Evolutionary conservation across 441 rosid species (phyloP), one percentile per base, ranked within the genome.

Genomic region (Viola pubescens): DNA sequence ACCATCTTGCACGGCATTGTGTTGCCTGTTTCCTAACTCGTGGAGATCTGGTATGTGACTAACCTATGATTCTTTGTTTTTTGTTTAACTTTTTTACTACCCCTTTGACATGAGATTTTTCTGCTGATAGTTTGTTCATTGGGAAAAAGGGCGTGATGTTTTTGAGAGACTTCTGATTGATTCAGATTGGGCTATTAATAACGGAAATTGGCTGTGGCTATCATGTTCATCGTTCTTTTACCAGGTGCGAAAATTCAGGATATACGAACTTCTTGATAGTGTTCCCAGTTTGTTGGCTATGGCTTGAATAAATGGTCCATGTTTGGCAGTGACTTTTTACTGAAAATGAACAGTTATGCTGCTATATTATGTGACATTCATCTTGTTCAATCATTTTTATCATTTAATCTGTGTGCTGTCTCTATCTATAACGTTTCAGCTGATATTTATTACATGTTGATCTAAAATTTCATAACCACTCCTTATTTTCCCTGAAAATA

Each of bases 81-180:
- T 45, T 47, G 42, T 9, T 9, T 43, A 6, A 6, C 4, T 12
- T 59, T 2, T 16, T 46, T 16, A 8, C 53, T 54, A 49, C 48
- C 47, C 41, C 57, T 41, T 61, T 70, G 63, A 75, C 52, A 19
- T 67, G 71, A 64, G 57, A 60, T 41, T 11, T 64, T 63, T 74
- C 66, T 80, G 69, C 63, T 80, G 61, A 49, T 76, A 92, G 98
- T 92, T 92, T 79, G 78, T 86, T 59, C 97, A 92, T 38, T 92
- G 98, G 98, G 98, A 92, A 72, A 84, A 83, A 83, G 98, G 98
- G 52, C 85, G 98, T 41, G 92, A 92, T 71, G 87, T 92, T 63
- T 92, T 92, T 40, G 97, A 87, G 75, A 82, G 98, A 63, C 88
- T 92, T 63, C 70, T 92, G 70, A 87, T 87, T 53, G 98, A 92